A percentile compares a stretch with the other conserved stretches of the same genome.
These are phyloP conservation scores for Cladosporium sp. DNA, from an alignment of 2,329 filamentous ascomycete genomes.

Conservation along the genomic window DNA sequence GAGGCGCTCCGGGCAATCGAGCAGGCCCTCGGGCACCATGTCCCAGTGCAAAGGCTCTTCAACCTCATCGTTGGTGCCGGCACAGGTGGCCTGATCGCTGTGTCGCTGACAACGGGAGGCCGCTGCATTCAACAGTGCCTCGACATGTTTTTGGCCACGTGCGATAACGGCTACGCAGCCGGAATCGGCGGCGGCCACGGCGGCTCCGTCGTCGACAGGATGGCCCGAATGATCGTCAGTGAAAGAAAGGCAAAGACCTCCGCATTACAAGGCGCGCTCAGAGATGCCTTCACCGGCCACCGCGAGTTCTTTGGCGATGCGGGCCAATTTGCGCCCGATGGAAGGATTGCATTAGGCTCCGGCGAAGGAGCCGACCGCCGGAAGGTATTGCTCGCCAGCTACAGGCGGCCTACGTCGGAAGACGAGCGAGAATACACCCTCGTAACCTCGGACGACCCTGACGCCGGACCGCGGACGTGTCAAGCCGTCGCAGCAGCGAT, in stretches of 20 bases:
- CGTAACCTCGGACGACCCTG: slow-evolving; percentile 33
- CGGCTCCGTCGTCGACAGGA: too few relatives aligned
- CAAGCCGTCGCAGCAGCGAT: slow-evolving; percentile 47
- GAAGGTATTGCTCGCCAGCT: too few relatives aligned
- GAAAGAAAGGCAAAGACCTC: too few relatives aligned
- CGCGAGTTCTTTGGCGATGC: not conserved
- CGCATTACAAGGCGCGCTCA: too few relatives aligned
- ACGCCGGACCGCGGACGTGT: slow-evolving; percentile 43
- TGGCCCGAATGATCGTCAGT: too few relatives aligned
- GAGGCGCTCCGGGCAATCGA: slow-evolving; percentile 39
- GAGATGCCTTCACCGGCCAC: not conserved
- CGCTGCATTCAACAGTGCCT: slow-evolving; percentile 36
- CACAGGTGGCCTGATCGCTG: not conserved
- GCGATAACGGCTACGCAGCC: slow-evolving; percentile 14
- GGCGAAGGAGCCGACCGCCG: too few relatives aligned
- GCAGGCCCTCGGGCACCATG: slow-evolving; percentile 27
- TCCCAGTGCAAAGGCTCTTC: slow-evolving; percentile 34
- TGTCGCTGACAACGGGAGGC: slow-evolving; percentile 29
- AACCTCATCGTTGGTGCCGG: not conserved
- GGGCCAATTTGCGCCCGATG: slow-evolving; percentile 9
- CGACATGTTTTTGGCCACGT: slow-evolving; percentile 33
- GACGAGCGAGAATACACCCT: slow-evolving; percentile 32
- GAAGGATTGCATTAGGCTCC: not conserved
- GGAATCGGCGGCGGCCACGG: too few relatives aligned
- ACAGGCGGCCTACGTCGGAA: too few relatives aligned